Percentiles rank a stretch among this genome's conserved stretches.
Evolutionary conservation across 2,329 filamentous ascomycete species (phyloP).

Genomic region (Cladosporium colombiae): DNA sequence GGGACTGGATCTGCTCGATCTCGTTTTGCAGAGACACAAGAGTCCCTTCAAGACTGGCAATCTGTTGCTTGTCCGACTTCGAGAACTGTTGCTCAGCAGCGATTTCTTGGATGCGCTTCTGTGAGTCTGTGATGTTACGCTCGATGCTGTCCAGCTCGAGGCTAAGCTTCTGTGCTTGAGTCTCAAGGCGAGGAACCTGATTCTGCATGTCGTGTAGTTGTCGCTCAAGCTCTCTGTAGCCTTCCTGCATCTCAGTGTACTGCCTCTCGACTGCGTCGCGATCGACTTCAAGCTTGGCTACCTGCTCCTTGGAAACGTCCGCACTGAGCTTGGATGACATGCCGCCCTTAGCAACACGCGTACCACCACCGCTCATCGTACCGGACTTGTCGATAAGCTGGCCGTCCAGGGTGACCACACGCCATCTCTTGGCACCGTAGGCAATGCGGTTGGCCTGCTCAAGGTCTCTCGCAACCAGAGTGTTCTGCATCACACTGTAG

Average conservation of each 20-base stretch:
- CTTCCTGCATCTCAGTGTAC: conserved; percentile 81
- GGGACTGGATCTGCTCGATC: conserved; percentile 73
- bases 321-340: conserved; percentile 97
- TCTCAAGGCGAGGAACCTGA: conserved; percentile 81
- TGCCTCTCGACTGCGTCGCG: conserved; percentile 81
- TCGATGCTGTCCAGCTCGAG: conserved; percentile 87
- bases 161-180: conserved; percentile 83
- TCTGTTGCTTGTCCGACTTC: conserved; percentile 74
- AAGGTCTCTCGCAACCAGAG: conserved; percentile 86
- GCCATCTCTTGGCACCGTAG: conserved; percentile 90
- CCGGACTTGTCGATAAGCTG: conserved; percentile 97
- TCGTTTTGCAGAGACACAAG: conserved; percentile 75
- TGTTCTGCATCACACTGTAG: conserved; percentile 93
- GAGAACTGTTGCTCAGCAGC: conserved; percentile 78
- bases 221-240: conserved; percentile 76
- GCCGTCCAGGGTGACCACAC: conserved; percentile 91
- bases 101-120: conserved; percentile 83
- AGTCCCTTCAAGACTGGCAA: conserved; percentile 72
- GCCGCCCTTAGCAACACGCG: conserved; percentile 81
- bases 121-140: conserved; percentile 78
- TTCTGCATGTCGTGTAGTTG: conserved; percentile 71
- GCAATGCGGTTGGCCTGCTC: conserved; percentile 97
- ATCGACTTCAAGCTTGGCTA: conserved; percentile 81
- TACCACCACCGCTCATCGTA: conserved; percentile 98
- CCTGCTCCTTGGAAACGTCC: conserved; percentile 84